These are phyloP conservation scores for Neopestalotiopsis sp. DNA, from an alignment of 2,329 filamentous ascomycete genomes.

Conservation along the genomic window DNA sequence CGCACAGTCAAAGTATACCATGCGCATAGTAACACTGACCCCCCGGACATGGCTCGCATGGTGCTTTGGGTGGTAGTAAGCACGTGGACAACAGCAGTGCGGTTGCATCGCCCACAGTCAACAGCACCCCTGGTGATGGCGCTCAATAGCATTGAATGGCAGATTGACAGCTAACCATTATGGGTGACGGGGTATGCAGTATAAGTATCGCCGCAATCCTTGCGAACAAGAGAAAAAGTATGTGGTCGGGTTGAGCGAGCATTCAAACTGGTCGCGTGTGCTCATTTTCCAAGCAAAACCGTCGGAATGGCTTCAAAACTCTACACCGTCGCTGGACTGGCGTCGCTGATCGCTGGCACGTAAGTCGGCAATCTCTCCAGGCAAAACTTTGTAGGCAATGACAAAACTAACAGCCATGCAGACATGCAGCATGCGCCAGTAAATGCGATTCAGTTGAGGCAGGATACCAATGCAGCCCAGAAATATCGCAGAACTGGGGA, in stretches of 20 bases:
- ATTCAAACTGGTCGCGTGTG: not conserved
- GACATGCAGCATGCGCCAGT: constrained; percentile 24
- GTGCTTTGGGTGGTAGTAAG: not conserved
- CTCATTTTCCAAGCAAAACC: not conserved
- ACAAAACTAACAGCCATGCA: not conserved
- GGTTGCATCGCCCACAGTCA: not conserved
- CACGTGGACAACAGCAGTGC: not conserved
- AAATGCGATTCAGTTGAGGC: constrained; percentile 56
- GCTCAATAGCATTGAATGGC: not conserved
- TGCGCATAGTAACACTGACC: not conserved
- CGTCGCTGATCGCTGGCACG: not conserved
- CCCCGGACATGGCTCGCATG: too few species aligned
- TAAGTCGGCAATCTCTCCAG: not conserved
- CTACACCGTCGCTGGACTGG: not conserved
- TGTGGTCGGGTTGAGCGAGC: not conserved
- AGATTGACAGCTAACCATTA: not conserved
- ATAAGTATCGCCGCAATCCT: not conserved
- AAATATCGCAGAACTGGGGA: constrained; percentile 75
- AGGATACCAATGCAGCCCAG: constrained; percentile 67
- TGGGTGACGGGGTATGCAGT: not conserved
- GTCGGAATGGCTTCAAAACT: not conserved
- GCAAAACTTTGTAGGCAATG: not conserved
- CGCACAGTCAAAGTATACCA: not conserved
- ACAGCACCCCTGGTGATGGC: not conserved
- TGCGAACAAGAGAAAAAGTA: not conserved